Evolutionary conservation across 352 stramenopile species (phyloP).

Genomic region (Phytophthora idaei): DNA sequence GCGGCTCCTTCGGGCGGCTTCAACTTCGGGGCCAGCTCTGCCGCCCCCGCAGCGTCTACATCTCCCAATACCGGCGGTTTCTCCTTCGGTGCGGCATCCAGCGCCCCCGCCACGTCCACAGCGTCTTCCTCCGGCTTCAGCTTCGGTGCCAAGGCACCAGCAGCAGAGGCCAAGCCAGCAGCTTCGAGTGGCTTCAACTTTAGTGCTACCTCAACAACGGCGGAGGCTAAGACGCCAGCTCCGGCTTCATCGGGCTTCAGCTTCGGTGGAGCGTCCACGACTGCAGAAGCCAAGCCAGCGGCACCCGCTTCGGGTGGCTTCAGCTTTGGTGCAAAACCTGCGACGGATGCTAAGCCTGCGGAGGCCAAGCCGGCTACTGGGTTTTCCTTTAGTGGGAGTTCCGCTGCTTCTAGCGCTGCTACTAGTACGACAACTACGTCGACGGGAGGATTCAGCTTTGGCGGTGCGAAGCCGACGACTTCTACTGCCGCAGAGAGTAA

Average conservation of each 20-base stretch:
- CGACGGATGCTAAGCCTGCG: constrained; percentile 18
- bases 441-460: constrained; percentile 51
- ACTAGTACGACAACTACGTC: constrained; percentile 23
- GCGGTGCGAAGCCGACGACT: constrained; percentile 26
- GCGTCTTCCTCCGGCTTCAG: constrained; percentile 27
- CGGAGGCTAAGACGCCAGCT: constrained; percentile 16
- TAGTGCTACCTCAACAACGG: constrained; percentile 9
- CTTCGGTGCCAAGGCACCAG: constrained; percentile 21
- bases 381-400: constrained; percentile 41
- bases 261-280: constrained; percentile 16
- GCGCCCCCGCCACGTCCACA: constrained; percentile 12
- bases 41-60: constrained; percentile 10
- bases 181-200: constrained; percentile 24
- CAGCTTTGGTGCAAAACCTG: constrained; percentile 28
- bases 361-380: constrained; percentile 30
- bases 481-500: constrained; percentile 35
- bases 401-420: constrained; percentile 12
- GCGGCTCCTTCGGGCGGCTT: constrained; percentile 34
- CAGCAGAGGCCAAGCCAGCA: constrained; percentile 20
- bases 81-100: constrained; percentile 13
- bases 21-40: constrained; percentile 27
- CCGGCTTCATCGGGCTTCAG: constrained; percentile 20
- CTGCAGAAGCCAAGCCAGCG: constrained; percentile 23
- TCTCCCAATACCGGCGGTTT: constrained; percentile 2
- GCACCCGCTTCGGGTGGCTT: constrained; percentile 21